A percentile compares a stretch with the other conserved stretches of the same genome.
Evolutionary conservation across 495 filamentous ascomycete species (phyloP).

Genomic region (Chaetomidium leptoderma): DNA sequence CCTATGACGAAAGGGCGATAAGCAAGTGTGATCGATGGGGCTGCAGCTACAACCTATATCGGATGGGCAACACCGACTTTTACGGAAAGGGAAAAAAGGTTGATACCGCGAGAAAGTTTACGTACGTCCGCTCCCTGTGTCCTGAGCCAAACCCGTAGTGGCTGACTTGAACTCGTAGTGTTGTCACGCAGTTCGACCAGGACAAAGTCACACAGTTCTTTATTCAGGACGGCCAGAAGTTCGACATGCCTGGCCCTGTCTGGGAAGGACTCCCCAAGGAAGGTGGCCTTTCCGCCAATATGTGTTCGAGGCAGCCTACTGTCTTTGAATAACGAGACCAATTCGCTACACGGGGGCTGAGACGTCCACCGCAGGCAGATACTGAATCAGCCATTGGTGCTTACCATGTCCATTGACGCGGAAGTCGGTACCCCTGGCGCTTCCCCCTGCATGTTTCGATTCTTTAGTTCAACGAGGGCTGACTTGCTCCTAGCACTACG

Average conservation of each 20-base stretch:
- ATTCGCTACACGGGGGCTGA: constrained; percentile 54
- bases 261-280: constrained; percentile 33
- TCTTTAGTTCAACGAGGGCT: not conserved
- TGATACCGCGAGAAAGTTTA: constrained; percentile 63
- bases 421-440: constrained; percentile 38
- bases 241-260: constrained; percentile 50
- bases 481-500: constrained; percentile 44
- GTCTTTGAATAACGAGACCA: constrained; percentile 51
- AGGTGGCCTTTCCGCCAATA: constrained; percentile 33
- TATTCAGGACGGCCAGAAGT: constrained; percentile 62
- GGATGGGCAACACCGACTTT: constrained; percentile 59
- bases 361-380: too few species aligned
- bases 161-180: constrained; percentile 23
- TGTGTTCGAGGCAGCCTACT: constrained; percentile 25
- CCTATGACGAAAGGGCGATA: constrained; percentile 35
- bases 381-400: too few species aligned
- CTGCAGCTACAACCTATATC: constrained; percentile 74
- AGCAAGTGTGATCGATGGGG: constrained; percentile 59
- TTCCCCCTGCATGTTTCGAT: too few species aligned
- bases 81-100: constrained; percentile 59
- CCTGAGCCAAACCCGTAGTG: not conserved
- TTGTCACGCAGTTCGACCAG: constrained; percentile 63
- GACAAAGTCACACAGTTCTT: constrained; percentile 66
- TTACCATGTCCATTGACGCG: constrained; percentile 76
- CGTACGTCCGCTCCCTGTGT: constrained; percentile 25